A percentile compares a stretch with the other conserved stretches of the same genome.
Conservation (phyloP, 2,329 filamentous ascomycete species). For the Lasiodiplodia theobromae region DNA sequence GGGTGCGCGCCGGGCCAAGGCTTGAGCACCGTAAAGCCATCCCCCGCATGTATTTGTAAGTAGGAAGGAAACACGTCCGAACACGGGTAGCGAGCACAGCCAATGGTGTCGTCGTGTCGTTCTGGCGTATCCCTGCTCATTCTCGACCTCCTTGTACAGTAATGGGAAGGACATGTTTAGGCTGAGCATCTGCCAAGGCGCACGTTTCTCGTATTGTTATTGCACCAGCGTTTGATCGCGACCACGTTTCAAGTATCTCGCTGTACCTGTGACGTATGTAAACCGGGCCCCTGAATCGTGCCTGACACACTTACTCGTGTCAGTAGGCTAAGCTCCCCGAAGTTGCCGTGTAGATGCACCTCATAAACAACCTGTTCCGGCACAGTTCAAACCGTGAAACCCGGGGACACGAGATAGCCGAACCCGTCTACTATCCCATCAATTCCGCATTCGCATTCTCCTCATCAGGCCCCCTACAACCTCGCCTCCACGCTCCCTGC, state of each 20-base stretch:
- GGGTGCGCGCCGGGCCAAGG: not conserved
- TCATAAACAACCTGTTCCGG: not conserved
- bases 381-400: no score
- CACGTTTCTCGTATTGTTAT: conserved; percentile 7
- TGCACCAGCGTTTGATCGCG: not conserved
- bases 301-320: not conserved
- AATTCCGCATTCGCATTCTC: no score
- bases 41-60: not conserved
- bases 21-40: not conserved
- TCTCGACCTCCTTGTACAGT: not conserved
- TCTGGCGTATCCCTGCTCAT: not conserved
- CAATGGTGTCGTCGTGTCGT: not conserved
- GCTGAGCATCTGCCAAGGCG: conserved; percentile 4
- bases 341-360: no score
- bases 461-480: not conserved
- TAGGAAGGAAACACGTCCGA: not conserved
- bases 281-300: not conserved
- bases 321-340: not conserved
- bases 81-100: not conserved
- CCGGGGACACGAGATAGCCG: no score
- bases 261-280: not conserved
- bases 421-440: no score
- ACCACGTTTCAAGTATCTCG: not conserved
- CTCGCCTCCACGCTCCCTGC: not conserved
- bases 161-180: not conserved